Conservation (phyloP, 352 stramenopile species). For the Globisporangium mamillatum region DNA sequence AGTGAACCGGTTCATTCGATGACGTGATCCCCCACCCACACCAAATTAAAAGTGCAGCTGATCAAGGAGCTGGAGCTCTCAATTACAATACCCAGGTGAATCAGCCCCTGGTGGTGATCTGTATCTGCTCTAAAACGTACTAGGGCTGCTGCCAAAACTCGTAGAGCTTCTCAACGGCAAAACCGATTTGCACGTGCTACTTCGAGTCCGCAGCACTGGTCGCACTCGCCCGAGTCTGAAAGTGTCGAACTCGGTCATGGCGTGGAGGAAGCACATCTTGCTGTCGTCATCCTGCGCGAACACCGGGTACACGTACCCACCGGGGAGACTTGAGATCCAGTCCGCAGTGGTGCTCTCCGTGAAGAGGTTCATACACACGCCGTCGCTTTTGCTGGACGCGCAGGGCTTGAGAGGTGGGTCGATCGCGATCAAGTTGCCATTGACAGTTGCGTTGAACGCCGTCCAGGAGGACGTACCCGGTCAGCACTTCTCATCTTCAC, state of each 20-base stretch:
- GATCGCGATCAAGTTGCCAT: constrained; percentile 4
- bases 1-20: too few species aligned
- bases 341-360: neutral
- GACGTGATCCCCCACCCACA: too few species aligned
- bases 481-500: neutral
- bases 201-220: neutral
- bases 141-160: neutral
- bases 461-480: neutral
- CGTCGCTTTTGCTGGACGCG: neutral
- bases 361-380: constrained; percentile 2
- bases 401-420: constrained; percentile 12
- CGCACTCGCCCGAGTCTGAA: constrained; percentile 2
- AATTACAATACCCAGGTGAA: too few species aligned
- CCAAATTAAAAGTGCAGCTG: too few species aligned
- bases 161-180: neutral
- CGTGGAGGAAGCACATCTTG: constrained; percentile 10
- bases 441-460: neutral
- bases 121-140: too few species aligned
- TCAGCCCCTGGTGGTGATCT: too few species aligned
- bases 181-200: neutral
- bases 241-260: neutral
- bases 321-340: constrained; percentile 6
- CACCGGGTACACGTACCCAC: constrained; percentile 10
- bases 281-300: constrained; percentile 1
- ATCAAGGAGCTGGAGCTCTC: too few species aligned